Evolutionary conservation across 2,329 filamentous ascomycete genomes (phyloP), one percentile per base, ranked within the genome.

Genomic region (Emericellopsis cladophorae): DNA sequence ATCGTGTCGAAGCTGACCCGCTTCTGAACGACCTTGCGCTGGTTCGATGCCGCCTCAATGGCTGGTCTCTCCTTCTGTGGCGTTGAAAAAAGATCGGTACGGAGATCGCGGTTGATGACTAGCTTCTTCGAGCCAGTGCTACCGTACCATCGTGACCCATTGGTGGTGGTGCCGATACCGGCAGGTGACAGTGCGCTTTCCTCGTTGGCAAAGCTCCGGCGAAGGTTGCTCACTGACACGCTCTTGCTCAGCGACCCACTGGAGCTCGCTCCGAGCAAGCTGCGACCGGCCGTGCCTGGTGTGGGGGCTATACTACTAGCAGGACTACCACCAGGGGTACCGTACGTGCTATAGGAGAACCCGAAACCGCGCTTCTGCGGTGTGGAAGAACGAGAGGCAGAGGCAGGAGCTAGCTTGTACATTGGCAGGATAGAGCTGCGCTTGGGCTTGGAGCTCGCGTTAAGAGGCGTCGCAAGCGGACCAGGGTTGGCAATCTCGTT

Each of bases 301-400:
- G 84, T 83, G 57, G 81, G 86, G 4, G 58, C 59, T 35, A 75
- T 68, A 31, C 68, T 72, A 54, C 81, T 79, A 5, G 82, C 74
- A 18, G 74, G 75, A 49, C 78, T 85, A 43, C 70, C 80, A 31
- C 68, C 78, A 6, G 90, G 88, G 2, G 84, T 89, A 36, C 86
- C 87, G 51, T 94, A 95, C 3, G 81, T 88, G 48, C 88, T 94
- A 62, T 95, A 95, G 2, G 84, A 88, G 58, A 95, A 94, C 3
- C 90, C 90, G 55, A 86, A 95, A 5, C 86, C 87, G 42, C 83
- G 76, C 63, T 87, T 90, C 50, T 88, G 84, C 1, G 89, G 88
- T 0, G 88, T 95, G 24, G 80, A 74, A 42, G 89, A 80, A 37
- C 88, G 82, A 18, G 83, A 82, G 8, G 84, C 80, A 29, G 85